Conservation (phyloP, 2,329 filamentous ascomycete genomes). For the Pseudocercospora cruenta region DNA sequence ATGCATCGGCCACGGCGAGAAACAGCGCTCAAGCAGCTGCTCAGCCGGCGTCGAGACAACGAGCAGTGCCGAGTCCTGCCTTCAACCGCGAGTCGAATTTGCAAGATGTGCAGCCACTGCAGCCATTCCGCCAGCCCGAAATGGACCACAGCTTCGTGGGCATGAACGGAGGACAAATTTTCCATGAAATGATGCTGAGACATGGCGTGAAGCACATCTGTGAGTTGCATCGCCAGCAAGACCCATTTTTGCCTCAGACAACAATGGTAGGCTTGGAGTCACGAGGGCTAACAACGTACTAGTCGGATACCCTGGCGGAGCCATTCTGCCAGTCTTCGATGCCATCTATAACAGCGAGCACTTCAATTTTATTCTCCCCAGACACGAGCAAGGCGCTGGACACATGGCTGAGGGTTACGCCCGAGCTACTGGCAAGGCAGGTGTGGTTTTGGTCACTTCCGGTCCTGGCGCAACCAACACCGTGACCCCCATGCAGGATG, state of each 20-base stretch:
- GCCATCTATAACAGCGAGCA: slow-evolving; percentile 98
- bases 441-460: slow-evolving; percentile 94
- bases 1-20: slow-evolving; percentile 47
- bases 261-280: slow-evolving; percentile 14
- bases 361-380: slow-evolving; percentile 92
- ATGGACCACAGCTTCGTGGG: slow-evolving; percentile 76
- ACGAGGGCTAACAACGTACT: slow-evolving; percentile 23
- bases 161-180: slow-evolving; percentile 93
- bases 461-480: slow-evolving; percentile 96
- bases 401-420: slow-evolving; percentile 99
- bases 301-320: slow-evolving; percentile 82
- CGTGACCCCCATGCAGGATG: slow-evolving; percentile 94
- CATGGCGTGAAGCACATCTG: slow-evolving; percentile 92
- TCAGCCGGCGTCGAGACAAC: slow-evolving; percentile 39
- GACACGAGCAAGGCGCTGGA: slow-evolving; percentile 95
- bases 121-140: slow-evolving; percentile 51
- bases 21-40: slow-evolving; percentile 48
- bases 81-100: slow-evolving; percentile 52
- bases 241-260: background rate
- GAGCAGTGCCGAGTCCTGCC: slow-evolving; percentile 50
- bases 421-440: slow-evolving; percentile 87
- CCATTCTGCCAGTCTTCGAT: slow-evolving; percentile 96
- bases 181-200: slow-evolving; percentile 98
- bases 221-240: slow-evolving; percentile 54
- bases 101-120: slow-evolving; percentile 50